Evolutionary conservation across 148 eudicot genomes (phyloP).

Genomic region (Selenicereus undatus): DNA sequence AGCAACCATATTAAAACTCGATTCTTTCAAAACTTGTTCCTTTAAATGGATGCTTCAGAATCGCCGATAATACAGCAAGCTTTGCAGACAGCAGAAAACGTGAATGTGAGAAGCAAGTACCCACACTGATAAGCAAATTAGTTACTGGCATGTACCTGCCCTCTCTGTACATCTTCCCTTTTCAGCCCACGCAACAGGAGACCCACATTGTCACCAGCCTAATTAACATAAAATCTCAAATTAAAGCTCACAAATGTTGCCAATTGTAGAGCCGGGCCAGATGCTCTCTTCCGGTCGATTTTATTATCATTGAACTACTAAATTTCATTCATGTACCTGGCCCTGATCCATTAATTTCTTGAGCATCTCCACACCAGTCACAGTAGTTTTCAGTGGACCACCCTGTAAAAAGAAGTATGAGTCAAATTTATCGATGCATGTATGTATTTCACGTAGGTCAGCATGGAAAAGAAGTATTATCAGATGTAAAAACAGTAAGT

Average conservation of each 20-base stretch:
- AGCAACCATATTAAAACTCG: too few relatives aligned
- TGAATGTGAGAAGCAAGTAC: slow-evolving; percentile 7
- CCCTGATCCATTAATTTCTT: slow-evolving; percentile 84
- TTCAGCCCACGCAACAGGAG: slow-evolving; percentile 92
- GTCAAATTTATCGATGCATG: slow-evolving; percentile 1
- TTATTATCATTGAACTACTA: not conserved
- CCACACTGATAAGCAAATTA: not conserved
- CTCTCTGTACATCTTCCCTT: slow-evolving; percentile 78
- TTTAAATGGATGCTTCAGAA: not conserved
- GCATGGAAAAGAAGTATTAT: not conserved
- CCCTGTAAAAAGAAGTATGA: slow-evolving; percentile 37
- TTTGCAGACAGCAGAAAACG: not conserved
- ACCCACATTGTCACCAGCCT: slow-evolving; percentile 99
- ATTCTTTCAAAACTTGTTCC: not conserved
- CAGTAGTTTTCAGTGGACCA: slow-evolving; percentile 67
- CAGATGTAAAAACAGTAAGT: not conserved
- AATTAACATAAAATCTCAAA: slow-evolving; percentile 13
- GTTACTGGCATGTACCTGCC: slow-evolving; percentile 46
- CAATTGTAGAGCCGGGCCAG: not conserved
- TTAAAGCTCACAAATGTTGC: not conserved
- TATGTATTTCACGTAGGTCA: not conserved
- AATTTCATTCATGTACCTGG: slow-evolving; percentile 46
- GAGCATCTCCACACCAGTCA: slow-evolving; percentile 98
- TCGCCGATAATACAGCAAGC: not conserved
- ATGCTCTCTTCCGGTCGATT: too few relatives aligned